phyloP scores from a whole-genome alignment of 2,329 filamentous ascomycete species.

The Rachicladosporium sp. region DNA sequence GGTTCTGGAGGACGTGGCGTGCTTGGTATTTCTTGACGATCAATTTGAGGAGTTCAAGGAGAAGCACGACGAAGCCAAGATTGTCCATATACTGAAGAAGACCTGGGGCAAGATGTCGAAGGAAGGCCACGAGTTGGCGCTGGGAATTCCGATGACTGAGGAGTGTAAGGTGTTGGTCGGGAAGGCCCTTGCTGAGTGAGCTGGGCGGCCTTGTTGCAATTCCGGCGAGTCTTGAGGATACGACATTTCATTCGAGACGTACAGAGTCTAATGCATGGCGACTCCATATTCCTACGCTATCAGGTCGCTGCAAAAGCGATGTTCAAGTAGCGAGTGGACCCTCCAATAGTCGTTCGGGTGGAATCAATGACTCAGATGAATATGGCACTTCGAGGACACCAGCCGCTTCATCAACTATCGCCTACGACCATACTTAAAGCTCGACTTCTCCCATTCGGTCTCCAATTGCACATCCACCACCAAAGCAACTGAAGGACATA shows the following conservation, averaged over 20 bases:
- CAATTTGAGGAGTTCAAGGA: conserved; percentile 72
- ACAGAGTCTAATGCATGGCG: neutral
- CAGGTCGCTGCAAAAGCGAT: neutral
- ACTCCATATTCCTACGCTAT: neutral
- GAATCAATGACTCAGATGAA: neutral
- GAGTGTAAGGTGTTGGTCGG: conserved; percentile 48
- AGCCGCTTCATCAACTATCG: too few species aligned
- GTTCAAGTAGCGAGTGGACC: neutral
- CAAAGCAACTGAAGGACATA: too few species aligned
- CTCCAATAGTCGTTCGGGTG: neutral
- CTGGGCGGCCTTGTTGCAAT: too few species aligned
- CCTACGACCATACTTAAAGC: too few species aligned
- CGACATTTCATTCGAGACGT: neutral
- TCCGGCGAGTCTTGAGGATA: neutral
- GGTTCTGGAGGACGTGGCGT: conserved; percentile 72
- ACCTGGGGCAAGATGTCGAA: conserved; percentile 67
- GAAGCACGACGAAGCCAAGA: conserved; percentile 64
- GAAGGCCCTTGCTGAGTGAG: conserved; percentile 42
- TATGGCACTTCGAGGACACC: too few species aligned
- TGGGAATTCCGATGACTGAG: conserved; percentile 53
- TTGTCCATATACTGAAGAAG: conserved; percentile 57
- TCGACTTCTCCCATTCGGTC: too few species aligned
- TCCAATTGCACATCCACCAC: too few species aligned
- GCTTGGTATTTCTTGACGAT: conserved; percentile 76
- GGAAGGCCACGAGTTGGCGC: conserved; percentile 48